A percentile compares a stretch with the other conserved stretches of the same genome.
phyloP scores from a whole-genome alignment of 2,329 filamentous ascomycete species.

The Metarhizium sp. region DNA sequence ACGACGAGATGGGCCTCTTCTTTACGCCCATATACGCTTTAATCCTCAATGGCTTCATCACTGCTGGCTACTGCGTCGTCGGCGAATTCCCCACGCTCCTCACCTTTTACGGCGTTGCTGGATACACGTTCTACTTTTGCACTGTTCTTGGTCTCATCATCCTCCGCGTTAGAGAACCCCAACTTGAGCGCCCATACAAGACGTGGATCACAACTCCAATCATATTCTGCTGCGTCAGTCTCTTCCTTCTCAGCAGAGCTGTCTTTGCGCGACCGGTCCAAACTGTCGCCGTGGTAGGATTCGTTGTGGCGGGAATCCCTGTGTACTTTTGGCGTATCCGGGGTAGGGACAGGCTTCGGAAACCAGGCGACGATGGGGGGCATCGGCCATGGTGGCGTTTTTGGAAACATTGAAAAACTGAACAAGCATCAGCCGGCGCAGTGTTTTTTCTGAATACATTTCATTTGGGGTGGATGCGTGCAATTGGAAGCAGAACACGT shows the following conservation, averaged over 20 bases:
- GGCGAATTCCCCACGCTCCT: conserved; percentile 88
- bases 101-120: conserved; percentile 95
- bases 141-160: conserved; percentile 91
- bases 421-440: background rate
- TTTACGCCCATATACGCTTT: conserved; percentile 93
- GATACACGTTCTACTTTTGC: conserved; percentile 95
- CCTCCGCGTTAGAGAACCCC: conserved; percentile 76
- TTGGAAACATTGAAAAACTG: conserved; percentile 33
- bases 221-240: conserved; percentile 93
- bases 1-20: conserved; percentile 72
- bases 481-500: too few species aligned
- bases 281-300: conserved; percentile 76
- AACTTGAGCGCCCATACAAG: conserved; percentile 81
- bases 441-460: background rate
- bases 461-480: background rate
- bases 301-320: conserved; percentile 74
- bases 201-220: conserved; percentile 97
- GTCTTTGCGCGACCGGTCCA: conserved; percentile 88
- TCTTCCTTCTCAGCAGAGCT: conserved; percentile 82
- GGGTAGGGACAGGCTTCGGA: conserved; percentile 44
- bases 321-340: conserved; percentile 84
- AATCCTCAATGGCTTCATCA: conserved; percentile 67
- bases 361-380: conserved; percentile 27
- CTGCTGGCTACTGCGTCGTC: conserved; percentile 66
- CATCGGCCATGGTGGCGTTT: conserved; percentile 48